Evolutionary conservation across 2,329 filamentous ascomycete species (phyloP).

Genomic region (Alternaria panax): DNA sequence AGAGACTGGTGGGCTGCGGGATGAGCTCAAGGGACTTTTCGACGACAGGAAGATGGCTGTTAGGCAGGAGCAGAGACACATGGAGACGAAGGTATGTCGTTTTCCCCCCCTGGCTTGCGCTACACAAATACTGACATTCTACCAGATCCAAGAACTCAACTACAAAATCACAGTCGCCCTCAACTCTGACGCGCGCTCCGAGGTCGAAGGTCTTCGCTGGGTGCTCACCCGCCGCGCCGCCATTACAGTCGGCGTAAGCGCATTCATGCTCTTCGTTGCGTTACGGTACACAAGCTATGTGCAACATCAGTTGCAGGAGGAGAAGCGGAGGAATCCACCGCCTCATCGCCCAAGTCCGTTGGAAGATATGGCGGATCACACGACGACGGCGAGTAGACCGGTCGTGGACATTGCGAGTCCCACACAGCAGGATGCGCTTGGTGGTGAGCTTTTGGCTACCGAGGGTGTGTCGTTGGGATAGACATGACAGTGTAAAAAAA

Average conservation of each 20-base stretch:
- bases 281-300: conserved; percentile 52
- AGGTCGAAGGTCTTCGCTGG: conserved; percentile 92
- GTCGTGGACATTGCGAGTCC: conserved; percentile 10
- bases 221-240: conserved; percentile 73
- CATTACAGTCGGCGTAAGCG: conserved; percentile 61
- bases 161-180: conserved; percentile 94
- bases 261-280: conserved; percentile 54
- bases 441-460: conserved; percentile 42
- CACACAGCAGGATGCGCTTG: conserved; percentile 29
- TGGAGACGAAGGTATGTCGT: conserved; percentile 73
- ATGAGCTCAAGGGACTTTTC: conserved; percentile 94
- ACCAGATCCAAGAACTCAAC: conserved; percentile 86
- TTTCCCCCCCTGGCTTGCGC: background rate
- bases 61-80: conserved; percentile 82
- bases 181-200: conserved; percentile 88
- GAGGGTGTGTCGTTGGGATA: conserved; percentile 46
- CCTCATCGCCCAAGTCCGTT: conserved; percentile 22
- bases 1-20: conserved; percentile 80
- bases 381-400: background rate
- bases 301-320: conserved; percentile 49
- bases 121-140: background rate
- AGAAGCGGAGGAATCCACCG: conserved; percentile 47
- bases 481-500: background rate
- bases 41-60: conserved; percentile 95
- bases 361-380: conserved; percentile 12